Percentiles rank a stretch among this genome's conserved stretches.
phyloP scores from a whole-genome alignment of 257 asterid species.

The Gentiana dahurica region DNA sequence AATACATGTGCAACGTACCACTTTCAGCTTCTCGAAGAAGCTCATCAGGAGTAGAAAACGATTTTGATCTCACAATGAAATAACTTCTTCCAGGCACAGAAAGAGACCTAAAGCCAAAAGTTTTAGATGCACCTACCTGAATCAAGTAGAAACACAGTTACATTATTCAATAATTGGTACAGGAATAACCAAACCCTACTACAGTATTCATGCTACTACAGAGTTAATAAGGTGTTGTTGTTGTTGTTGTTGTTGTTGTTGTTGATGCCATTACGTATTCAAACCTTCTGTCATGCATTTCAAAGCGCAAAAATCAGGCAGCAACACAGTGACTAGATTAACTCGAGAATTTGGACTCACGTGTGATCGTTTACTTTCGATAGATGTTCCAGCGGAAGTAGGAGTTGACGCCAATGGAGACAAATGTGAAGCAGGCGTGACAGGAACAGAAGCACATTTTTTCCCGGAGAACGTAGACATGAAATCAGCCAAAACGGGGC shows the following conservation, averaged over 20 bases:
- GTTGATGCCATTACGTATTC: too few species aligned
- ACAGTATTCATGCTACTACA: background rate
- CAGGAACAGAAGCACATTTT: constrained; percentile 75
- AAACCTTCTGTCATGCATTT: too few species aligned
- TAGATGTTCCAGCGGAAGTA: constrained; percentile 32
- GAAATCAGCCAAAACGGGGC: constrained; percentile 40
- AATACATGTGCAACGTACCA: constrained; percentile 41
- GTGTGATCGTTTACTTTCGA: constrained; percentile 42
- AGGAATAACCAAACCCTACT: too few species aligned
- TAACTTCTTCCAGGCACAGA: constrained; percentile 66
- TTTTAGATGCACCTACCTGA: constrained; percentile 37
- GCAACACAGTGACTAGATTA: background rate
- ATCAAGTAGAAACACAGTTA: constrained; percentile 11
- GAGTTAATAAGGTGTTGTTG: background rate
- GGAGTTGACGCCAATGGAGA: constrained; percentile 48
- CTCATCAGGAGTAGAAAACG: constrained; percentile 48
- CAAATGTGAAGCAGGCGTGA: constrained; percentile 44
- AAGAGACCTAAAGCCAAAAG: constrained; percentile 69
- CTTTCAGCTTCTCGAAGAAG: constrained; percentile 34
- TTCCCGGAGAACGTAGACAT: constrained; percentile 31
- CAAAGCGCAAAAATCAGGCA: background rate
- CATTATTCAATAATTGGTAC: too few species aligned
- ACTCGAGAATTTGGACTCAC: constrained; percentile 31
- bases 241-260: too few species aligned
- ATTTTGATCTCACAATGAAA: constrained; percentile 65